phyloP scores from a whole-genome alignment of 805 yeast genomes.

The Schizosaccharomyces pombe region DNA sequence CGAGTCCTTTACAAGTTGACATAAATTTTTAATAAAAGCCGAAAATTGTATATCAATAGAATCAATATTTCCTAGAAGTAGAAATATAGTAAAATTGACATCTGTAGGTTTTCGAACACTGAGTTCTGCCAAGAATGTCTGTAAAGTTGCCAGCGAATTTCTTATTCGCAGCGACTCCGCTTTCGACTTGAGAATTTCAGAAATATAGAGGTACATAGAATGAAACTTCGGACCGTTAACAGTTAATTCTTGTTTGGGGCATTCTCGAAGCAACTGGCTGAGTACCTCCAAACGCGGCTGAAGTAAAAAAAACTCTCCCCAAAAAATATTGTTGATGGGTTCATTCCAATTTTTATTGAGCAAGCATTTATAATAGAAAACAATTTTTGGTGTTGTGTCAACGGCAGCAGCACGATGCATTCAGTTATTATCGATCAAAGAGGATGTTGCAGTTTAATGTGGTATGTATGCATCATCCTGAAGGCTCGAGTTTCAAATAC shows the following conservation, averaged over 20 bases:
- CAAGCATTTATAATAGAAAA: not conserved
- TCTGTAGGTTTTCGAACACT: not conserved
- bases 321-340: not conserved
- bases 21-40: not conserved
- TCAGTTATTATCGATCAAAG: not conserved
- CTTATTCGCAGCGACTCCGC: not conserved
- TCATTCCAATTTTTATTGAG: not conserved
- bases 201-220: not conserved
- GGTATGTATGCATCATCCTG: too few relatives aligned
- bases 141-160: not conserved
- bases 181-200: not conserved
- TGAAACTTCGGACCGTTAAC: not conserved
- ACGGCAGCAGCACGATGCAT: not conserved
- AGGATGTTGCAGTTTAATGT: too few relatives aligned
- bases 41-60: not conserved
- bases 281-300: not conserved
- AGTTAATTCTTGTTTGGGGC: not conserved
- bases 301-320: not conserved
- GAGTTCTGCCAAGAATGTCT: not conserved
- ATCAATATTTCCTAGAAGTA: not conserved
- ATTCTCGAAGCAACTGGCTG: not conserved
- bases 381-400: not conserved
- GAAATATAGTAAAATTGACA: not conserved
- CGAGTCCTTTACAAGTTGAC: not conserved
- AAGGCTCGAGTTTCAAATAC: too few relatives aligned